These are phyloP conservation scores for Akanthomyces dipterigenus DNA, from an alignment of 2,329 filamentous ascomycete genomes.

Conservation along the genomic window DNA sequence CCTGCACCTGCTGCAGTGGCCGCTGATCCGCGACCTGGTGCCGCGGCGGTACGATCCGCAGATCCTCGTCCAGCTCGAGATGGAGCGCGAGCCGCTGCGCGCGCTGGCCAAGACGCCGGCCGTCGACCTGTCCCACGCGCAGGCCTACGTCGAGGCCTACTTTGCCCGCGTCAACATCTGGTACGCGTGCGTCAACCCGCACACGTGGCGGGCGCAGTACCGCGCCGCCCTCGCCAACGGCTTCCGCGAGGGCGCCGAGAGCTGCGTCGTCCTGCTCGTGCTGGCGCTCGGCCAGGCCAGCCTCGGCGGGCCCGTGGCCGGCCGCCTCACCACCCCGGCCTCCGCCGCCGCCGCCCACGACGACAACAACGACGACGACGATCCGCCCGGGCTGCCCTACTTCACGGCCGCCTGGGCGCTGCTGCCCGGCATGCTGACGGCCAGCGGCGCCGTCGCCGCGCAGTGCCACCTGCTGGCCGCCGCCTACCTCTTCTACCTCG, in stretches of 20 bases:
- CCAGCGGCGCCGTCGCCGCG: conserved; percentile 69
- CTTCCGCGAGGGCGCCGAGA: conserved; percentile 73
- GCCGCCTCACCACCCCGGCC: too few species aligned
- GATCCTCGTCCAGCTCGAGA: conserved; percentile 73
- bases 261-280: conserved; percentile 74
- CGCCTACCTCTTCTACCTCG: conserved; percentile 76
- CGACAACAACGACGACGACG: too few species aligned
- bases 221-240: conserved; percentile 66
- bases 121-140: conserved; percentile 67
- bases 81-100: conserved; percentile 69
- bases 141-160: conserved; percentile 70
- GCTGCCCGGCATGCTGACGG: conserved; percentile 70
- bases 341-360: too few species aligned
- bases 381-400: conserved; percentile 68
- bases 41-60: conserved; percentile 73
- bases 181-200: conserved; percentile 81
- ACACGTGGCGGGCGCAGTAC: conserved; percentile 72
- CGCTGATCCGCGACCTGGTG: conserved; percentile 70
- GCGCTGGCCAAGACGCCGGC: conserved; percentile 57
- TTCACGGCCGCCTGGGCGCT: conserved; percentile 76
- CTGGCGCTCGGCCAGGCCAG: conserved; percentile 72
- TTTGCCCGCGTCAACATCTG: conserved; percentile 77
- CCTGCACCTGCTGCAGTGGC: conserved; percentile 72
- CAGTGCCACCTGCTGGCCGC: conserved; percentile 77
- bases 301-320: conserved; percentile 67